Evolutionary conservation across 129 eudicot species (phyloP).

Genomic region (Artemisia annua): DNA sequence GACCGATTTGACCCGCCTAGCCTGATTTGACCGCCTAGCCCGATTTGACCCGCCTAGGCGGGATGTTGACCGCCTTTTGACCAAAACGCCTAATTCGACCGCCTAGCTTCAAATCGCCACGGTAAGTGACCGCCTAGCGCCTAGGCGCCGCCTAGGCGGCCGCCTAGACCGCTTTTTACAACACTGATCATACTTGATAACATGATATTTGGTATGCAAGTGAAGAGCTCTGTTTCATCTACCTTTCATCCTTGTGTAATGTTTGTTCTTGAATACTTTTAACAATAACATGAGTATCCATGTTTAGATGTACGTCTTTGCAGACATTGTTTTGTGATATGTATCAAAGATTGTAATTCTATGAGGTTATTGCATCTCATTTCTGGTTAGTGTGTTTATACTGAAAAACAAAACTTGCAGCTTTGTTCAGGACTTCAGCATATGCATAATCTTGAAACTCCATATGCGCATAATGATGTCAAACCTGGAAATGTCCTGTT

Average conservation of each 20-base stretch:
- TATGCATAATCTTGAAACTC: constrained; percentile 89
- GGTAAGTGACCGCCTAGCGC: too few species aligned
- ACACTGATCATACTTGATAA: too few species aligned
- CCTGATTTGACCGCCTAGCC: too few species aligned
- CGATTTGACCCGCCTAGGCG: too few species aligned
- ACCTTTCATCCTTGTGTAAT: background rate
- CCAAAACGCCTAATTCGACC: too few species aligned
- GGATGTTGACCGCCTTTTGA: too few species aligned
- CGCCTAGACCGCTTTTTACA: too few species aligned
- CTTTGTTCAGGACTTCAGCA: constrained; percentile 97
- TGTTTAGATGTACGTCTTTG: background rate
- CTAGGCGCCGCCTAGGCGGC: too few species aligned
- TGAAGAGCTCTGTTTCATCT: background rate
- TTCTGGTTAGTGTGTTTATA: background rate
- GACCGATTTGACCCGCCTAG: too few species aligned
- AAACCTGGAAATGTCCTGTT: constrained; percentile 88
- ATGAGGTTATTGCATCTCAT: background rate
- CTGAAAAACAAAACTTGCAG: constrained; percentile 37
- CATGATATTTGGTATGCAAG: background rate
- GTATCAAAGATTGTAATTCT: background rate
- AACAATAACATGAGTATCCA: background rate
- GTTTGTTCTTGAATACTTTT: background rate
- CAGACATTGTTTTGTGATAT: constrained; percentile 9
- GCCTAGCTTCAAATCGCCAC: too few species aligned
- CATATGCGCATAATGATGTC: constrained; percentile 95